Evolutionary conservation across 352 stramenopile genomes (phyloP).

Genomic region (Phytophthora sp.): DNA sequence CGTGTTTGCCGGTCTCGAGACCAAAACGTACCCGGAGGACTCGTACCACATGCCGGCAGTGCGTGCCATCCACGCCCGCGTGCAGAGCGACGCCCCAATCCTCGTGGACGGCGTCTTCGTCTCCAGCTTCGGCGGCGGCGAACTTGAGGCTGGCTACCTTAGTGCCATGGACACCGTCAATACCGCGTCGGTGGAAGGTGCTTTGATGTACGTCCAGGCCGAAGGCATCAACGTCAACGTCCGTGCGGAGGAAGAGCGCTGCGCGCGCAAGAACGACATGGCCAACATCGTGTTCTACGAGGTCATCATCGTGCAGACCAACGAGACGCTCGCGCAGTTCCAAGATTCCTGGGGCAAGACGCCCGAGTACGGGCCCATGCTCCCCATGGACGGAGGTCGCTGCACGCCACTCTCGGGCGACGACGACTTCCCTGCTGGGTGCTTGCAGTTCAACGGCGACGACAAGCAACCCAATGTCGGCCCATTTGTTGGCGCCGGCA

Average conservation of each 20-base stretch:
- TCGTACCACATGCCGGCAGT: slow-evolving; percentile 73
- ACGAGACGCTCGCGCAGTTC: slow-evolving; percentile 65
- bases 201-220: slow-evolving; percentile 83
- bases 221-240: slow-evolving; percentile 77
- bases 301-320: slow-evolving; percentile 64
- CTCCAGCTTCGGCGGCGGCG: slow-evolving; percentile 58
- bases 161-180: slow-evolving; percentile 77
- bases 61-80: slow-evolving; percentile 66
- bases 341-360: slow-evolving; percentile 56
- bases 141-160: slow-evolving; percentile 65
- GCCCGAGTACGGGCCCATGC: slow-evolving; percentile 72
- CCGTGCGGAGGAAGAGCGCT: slow-evolving; percentile 51
- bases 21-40: slow-evolving; percentile 23
- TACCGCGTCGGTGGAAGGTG: slow-evolving; percentile 70
- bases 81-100: slow-evolving; percentile 72
- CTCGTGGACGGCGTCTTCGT: slow-evolving; percentile 64
- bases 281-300: slow-evolving; percentile 83
- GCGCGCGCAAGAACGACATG: slow-evolving; percentile 67
- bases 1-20: slow-evolving; percentile 45
- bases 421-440: slow-evolving; percentile 50
- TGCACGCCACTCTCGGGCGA: slow-evolving; percentile 57
- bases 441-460: slow-evolving; percentile 74
- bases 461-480: slow-evolving; percentile 64
- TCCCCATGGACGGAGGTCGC: slow-evolving; percentile 67
- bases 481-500: slow-evolving; percentile 67